Evolutionary conservation across 192 early-diverging fungal genomes (phyloP), one percentile per base, ranked within the genome.

Genomic region (Mortierella claussenii): DNA sequence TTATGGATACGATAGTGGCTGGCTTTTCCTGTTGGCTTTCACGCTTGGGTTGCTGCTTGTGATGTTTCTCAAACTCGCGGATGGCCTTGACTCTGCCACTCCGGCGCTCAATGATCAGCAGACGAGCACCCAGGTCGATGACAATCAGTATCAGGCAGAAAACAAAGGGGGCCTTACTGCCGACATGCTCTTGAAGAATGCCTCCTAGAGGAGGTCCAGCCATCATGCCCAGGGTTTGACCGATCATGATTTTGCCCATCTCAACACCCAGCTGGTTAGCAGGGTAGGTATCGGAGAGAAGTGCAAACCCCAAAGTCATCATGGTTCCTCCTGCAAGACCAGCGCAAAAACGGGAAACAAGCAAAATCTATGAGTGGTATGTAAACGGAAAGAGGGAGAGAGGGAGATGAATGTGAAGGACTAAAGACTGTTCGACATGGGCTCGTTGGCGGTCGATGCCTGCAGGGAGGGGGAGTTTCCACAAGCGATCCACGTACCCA

Each of bases 181-280:
- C 83, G 18, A 84, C 42, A 36, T 80, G 49, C 23, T 75, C 71
- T 23, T 80, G 76, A 4, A 84, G 48, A 23, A 73, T 55, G 46
- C 83, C 76, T n/a, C 76, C 83, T 21, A 78, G 27, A 17, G 83
- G 83, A 33, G 81, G 71, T 40, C 83, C 83, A 17, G 63, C 74
- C 47, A 81, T 65, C 59, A 84, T 55, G 11, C 83, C 83, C 10
- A 81, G 28, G 4, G 80, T 65, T 55, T 81, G 81, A 28, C 74
- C 79, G 17, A 79, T 57, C 58, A 81, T 60, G 36, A 81, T 61
- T 40, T 81, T 81, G 9, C 83, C 83, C 80, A 81, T 84, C 46
- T 84, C 69, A 3, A 65, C 40, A 34, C 80, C 83, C n/a, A 68
- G 48, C 40, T 71, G 60, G 40, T 76, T 76, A 26, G 58, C 51